Evolutionary conservation across 2,329 filamentous ascomycete genomes (phyloP), one percentile per base, ranked within the genome.

Genomic region (Stachybotrys echinatus): DNA sequence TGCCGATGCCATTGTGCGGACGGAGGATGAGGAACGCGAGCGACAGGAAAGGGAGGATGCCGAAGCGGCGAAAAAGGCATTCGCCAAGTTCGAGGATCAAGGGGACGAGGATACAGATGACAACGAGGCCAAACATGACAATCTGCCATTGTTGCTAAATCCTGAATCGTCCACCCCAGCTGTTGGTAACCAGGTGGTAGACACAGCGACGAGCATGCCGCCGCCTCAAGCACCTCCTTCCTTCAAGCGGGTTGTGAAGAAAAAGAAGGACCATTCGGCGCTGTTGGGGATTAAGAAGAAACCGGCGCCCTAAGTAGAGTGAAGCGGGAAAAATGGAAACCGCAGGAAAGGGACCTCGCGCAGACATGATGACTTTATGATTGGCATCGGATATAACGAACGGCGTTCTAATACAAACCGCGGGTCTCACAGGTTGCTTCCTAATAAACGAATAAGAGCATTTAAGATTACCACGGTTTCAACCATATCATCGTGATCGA

Each of bases 261-360:
- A 89, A 72, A 97, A 96, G 73, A 95, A 94, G 69, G 84, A 94
- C 52, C 80, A 87, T 50, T 74, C 83, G 1, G 84, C 86, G 14
- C 73, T 85, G 20, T 68, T 96, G 45, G 91, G 92, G 1, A 92
- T 96, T 60, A 96, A 96, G 75, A 94, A 89, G 76, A 92, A 91
- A 70, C 73, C 78, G 17, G 74, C 79, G 1, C 61, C 85, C 18
- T 76, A 83, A 5, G 84, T 62, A 55, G 6, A 37, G 31, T 37
- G 10, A 37, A 10, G 10, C n/a, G 31, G 31, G n/a, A 10, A 37
- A 10, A 37, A 37, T 10, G n/a, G n/a, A n/a, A n/a, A n/a, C n/a
- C n/a, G n/a, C n/a, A 8, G 21, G 17, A 20, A 4, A 27, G 23
- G n/a, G n/a, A n/a, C n/a, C n/a, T n/a, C n/a, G n/a, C n/a, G n/a